These are phyloP conservation scores for Oxytropis ochrocephala DNA, from an alignment of 306 rosid genomes.

Conservation along the genomic window DNA sequence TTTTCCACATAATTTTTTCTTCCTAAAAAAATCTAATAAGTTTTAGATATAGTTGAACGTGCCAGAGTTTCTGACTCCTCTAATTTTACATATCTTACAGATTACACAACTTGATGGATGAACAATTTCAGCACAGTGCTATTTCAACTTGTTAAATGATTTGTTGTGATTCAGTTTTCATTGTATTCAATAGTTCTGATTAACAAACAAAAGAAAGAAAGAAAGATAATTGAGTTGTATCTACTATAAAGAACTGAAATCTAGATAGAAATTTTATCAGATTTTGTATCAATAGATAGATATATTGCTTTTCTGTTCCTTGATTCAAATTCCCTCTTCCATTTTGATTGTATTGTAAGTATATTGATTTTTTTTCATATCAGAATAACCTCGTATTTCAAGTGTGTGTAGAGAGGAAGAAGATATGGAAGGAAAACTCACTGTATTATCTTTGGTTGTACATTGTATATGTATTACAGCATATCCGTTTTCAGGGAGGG, in stretches of 20 bases:
- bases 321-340: neutral
- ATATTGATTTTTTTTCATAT: no score
- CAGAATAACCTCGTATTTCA: no score
- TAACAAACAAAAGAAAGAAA: neutral
- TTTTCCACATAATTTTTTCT: no score
- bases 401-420: no score
- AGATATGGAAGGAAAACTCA: no score
- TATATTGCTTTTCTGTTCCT: neutral
- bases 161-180: constrained; percentile 1
- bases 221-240: neutral
- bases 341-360: neutral
- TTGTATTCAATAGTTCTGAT: neutral
- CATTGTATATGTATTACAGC: no score
- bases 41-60: no score
- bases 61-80: neutral
- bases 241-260: neutral
- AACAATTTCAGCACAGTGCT: neutral
- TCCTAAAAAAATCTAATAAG: neutral
- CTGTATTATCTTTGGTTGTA: no score
- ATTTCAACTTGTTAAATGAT: neutral
- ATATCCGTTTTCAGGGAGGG: no score
- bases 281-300: neutral
- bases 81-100: neutral
- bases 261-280: neutral
- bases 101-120: neutral